phyloP scores from a whole-genome alignment of 2,329 filamentous ascomycete species.

The Pezicula radicicola region DNA sequence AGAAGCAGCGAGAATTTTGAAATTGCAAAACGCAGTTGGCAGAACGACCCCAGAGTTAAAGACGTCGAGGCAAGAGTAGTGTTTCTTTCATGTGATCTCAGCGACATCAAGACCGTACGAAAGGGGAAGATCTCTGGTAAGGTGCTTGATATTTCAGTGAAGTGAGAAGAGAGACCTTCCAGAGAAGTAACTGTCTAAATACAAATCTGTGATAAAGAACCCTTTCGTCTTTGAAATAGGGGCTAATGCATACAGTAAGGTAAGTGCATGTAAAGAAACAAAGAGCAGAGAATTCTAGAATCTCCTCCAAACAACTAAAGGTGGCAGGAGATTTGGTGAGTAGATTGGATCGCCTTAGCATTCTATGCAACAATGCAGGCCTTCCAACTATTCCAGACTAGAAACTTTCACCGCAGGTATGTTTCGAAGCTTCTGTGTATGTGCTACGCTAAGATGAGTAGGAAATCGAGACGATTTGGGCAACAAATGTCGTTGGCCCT shows the following conservation, averaged over 20 bases:
- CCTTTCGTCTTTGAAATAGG: too few species aligned
- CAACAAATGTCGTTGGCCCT: constrained; percentile 17
- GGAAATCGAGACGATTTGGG: constrained; percentile 15
- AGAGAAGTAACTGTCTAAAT: too few species aligned
- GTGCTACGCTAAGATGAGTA: constrained; percentile 3
- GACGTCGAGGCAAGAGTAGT: constrained; percentile 17
- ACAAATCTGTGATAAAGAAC: too few species aligned
- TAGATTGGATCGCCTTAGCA: constrained; percentile 24
- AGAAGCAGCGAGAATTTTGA: constrained; percentile 21
- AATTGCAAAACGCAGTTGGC: neutral
- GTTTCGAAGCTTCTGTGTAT: neutral
- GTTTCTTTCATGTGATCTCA: constrained; percentile 30
- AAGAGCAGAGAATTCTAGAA: too few species aligned
- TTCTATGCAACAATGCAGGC: constrained; percentile 31
- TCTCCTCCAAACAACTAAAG: too few species aligned
- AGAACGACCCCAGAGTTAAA: neutral
- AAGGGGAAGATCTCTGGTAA: neutral
- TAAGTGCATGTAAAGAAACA: too few species aligned
- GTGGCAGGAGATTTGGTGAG: constrained; percentile 19
- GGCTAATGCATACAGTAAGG: too few species aligned
- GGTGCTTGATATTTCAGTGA: too few species aligned
- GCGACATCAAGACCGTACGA: constrained; percentile 22
- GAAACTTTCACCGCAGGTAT: constrained; percentile 14
- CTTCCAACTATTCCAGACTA: constrained; percentile 19
- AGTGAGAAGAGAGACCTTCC: too few species aligned